Evolutionary conservation across 495 filamentous ascomycete species (phyloP).

Genomic region (Pyrenula aspistea): DNA sequence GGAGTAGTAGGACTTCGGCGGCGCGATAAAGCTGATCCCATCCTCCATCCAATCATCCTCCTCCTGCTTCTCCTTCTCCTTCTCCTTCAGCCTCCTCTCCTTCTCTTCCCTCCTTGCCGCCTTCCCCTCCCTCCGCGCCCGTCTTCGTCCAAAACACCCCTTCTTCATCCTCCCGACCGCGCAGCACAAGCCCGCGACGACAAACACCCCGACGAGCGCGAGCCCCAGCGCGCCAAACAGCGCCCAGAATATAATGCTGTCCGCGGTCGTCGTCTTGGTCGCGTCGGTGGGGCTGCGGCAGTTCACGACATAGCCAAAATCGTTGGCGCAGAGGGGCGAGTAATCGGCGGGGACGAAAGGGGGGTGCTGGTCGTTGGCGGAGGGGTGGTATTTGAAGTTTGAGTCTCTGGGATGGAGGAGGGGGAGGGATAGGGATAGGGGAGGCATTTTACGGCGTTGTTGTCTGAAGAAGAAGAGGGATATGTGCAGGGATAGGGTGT

Average conservation of each 20-base stretch:
- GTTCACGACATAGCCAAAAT: background rate
- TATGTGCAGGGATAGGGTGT: background rate
- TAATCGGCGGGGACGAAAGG: background rate
- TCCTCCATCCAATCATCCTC: slow-evolving; percentile 24
- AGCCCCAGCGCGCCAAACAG: slow-evolving; percentile 1
- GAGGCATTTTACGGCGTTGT: background rate
- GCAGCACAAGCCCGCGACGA: background rate
- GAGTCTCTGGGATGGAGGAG: background rate
- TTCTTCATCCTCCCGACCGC: background rate
- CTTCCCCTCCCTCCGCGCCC: slow-evolving; percentile 19
- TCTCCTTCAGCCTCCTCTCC: slow-evolving; percentile 20
- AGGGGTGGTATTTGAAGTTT: background rate
- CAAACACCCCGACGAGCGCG: background rate
- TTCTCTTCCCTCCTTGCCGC: slow-evolving; percentile 23
- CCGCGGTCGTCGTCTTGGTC: slow-evolving; percentile 1
- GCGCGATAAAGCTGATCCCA: too few relatives aligned
- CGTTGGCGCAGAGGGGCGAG: background rate
- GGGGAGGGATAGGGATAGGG: background rate
- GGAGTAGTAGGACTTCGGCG: too few relatives aligned
- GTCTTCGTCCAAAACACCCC: slow-evolving; percentile 22
- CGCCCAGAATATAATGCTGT: background rate
- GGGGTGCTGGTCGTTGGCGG: background rate
- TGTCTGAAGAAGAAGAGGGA: background rate
- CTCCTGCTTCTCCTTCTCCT: slow-evolving; percentile 25
- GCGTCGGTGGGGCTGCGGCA: background rate